Evolutionary conservation across 108 stramenopile species (phyloP).

Genomic region (Skeletonema menzelii): DNA sequence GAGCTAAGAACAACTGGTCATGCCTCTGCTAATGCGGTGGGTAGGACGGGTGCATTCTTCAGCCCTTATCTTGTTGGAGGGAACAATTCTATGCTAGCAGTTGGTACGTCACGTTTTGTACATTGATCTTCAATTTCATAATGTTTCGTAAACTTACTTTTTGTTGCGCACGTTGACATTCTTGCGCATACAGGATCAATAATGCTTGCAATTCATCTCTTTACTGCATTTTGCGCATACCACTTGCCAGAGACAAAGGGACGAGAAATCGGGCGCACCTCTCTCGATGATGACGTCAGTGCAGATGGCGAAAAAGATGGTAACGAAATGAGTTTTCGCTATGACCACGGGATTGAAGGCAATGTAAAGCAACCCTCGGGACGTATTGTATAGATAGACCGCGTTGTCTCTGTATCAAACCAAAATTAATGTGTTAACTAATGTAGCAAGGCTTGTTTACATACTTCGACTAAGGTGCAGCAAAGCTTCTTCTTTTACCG

Average conservation of each 20-base stretch:
- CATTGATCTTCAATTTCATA: background rate
- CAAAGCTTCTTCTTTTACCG: slow-evolving; percentile 83
- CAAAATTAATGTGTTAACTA: background rate
- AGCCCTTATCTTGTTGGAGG: slow-evolving; percentile 63
- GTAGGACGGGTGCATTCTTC: slow-evolving; percentile 62
- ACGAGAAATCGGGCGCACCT: slow-evolving; percentile 17
- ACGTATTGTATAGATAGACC: slow-evolving; percentile 3
- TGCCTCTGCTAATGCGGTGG: slow-evolving; percentile 77
- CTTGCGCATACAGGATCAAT: background rate
- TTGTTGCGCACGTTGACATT: background rate
- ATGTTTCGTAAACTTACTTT: background rate
- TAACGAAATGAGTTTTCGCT: slow-evolving; percentile 13
- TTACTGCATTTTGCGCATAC: slow-evolving; percentile 28
- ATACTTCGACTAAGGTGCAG: slow-evolving; percentile 79
- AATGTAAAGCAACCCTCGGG: background rate
- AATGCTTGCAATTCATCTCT: slow-evolving; percentile 28
- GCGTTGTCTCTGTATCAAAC: background rate
- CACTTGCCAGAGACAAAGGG: slow-evolving; percentile 34
- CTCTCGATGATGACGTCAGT: background rate
- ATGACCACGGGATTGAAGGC: background rate
- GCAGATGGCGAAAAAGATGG: slow-evolving; percentile 1
- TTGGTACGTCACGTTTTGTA: background rate
- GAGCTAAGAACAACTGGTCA: slow-evolving; percentile 82
- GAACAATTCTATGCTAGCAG: slow-evolving; percentile 35
- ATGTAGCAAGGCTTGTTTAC: slow-evolving; percentile 23